Percentiles rank a stretch among this genome's conserved stretches.
Conservation (phyloP, 2,329 filamentous ascomycete species). For the Scedosporium aurantiacum region DNA sequence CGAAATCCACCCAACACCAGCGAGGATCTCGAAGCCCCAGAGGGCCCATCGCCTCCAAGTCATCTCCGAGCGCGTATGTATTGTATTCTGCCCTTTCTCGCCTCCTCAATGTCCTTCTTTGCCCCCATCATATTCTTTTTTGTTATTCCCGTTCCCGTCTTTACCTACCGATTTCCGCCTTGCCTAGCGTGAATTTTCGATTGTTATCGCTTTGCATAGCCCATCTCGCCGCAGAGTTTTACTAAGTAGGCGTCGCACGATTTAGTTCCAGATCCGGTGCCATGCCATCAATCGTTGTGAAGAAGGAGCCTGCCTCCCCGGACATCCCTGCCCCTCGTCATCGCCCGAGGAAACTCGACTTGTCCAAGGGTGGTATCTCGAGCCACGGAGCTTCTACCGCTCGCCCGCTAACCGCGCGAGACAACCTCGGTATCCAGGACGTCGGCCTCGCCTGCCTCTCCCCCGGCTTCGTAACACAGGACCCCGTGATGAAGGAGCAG, state of each 20-base stretch:
- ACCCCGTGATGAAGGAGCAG: conserved; percentile 94
- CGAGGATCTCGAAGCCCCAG: conserved; percentile 11
- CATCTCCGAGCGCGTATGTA: conserved; percentile 52
- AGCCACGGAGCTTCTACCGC: conserved; percentile 41
- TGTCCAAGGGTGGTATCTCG: conserved; percentile 51
- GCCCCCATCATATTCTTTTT: no score
- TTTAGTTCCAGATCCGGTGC: conserved; percentile 36
- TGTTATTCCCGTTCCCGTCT: conserved; percentile 7
- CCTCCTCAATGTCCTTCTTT: conserved; percentile 7
- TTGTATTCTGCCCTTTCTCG: conserved; percentile 9
- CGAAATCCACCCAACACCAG: conserved; percentile 6
- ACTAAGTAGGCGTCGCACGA: conserved; percentile 11
- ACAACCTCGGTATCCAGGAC: conserved; percentile 76
- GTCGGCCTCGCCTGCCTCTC: conserved; percentile 90
- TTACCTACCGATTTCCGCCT: not conserved
- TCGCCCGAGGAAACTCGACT: conserved; percentile 65
- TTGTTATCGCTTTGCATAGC: not conserved
- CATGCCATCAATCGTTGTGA: conserved; percentile 76
- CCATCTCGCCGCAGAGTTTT: conserved; percentile 5
- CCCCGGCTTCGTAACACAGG: conserved; percentile 89
- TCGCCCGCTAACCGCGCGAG: conserved; percentile 68
- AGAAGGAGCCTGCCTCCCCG: conserved; percentile 90
- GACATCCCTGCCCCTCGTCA: conserved; percentile 64
- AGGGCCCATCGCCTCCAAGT: conserved; percentile 28
- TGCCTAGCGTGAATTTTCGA: not conserved